Evolutionary conservation across 441 rosid genomes (phyloP).

Genomic region (Metrosideros polymorpha): DNA sequence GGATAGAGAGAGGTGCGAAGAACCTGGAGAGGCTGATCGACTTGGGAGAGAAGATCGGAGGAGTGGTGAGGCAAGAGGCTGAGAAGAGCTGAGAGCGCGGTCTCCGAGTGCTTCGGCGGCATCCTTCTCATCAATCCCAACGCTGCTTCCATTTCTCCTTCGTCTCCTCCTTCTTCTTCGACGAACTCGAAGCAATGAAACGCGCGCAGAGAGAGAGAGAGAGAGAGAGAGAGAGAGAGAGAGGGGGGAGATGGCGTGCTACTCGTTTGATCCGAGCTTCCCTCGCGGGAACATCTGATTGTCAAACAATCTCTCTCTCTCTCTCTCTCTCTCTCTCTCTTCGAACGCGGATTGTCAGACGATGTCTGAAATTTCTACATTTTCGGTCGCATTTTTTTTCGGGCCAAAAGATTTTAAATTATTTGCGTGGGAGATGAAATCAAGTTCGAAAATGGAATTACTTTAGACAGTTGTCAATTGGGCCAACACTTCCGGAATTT

Average conservation of each 20-base stretch:
- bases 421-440: background rate
- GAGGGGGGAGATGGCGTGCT: background rate
- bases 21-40: conserved; percentile 95
- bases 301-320: background rate
- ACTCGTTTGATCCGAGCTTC: conserved; percentile 22
- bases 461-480: background rate
- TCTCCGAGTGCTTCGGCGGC: conserved; percentile 84
- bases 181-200: background rate
- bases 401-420: background rate
- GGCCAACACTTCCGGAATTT: background rate
- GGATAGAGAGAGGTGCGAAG: background rate
- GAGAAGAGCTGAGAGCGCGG: conserved; percentile 87
- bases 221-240: background rate
- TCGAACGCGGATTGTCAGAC: background rate
- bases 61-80: conserved; percentile 83
- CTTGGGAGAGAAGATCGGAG: conserved; percentile 95
- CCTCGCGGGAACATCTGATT: conserved; percentile 15
- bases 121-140: conserved; percentile 86
- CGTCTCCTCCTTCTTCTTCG: background rate
- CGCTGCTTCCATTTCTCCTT: conserved; percentile 63
- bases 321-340: background rate
- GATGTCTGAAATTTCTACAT: background rate
- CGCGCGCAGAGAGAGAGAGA: background rate
- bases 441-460: background rate
- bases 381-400: background rate